Percentiles rank a stretch among this genome's conserved stretches.
Conservation (phyloP, 2,329 filamentous ascomycete genomes). For the Trichoderma aggressivum region DNA sequence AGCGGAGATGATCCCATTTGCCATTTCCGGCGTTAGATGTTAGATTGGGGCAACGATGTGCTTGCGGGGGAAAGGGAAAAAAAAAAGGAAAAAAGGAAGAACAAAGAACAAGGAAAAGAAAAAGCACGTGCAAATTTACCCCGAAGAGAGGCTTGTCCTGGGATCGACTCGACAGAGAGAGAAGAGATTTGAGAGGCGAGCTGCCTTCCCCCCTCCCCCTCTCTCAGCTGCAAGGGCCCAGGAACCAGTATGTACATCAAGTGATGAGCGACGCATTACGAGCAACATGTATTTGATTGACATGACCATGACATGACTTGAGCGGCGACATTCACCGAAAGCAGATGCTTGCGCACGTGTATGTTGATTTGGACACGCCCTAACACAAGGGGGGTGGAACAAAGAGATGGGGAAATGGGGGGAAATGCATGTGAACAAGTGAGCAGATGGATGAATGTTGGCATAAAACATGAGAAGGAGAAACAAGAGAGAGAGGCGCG, state of each 20-base stretch:
- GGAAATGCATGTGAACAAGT: constrained; percentile 6
- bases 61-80: neutral
- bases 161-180: neutral
- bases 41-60: neutral
- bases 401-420: neutral
- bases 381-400: neutral
- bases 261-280: no score
- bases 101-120: neutral
- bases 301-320: neutral
- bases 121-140: neutral
- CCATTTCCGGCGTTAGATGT: neutral
- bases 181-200: neutral
- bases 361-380: neutral
- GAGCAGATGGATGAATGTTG: neutral
- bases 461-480: neutral
- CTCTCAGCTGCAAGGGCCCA: neutral
- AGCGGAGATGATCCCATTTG: constrained; percentile 3
- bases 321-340: neutral
- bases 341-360: neutral
- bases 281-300: neutral
- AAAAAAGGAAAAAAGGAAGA: neutral
- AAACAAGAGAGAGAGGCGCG: neutral
- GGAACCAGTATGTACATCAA: neutral
- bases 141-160: neutral
- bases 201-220: neutral